Conservation (phyloP, 768 basidiomycete genomes). For the Sutorius australiensis region DNA sequence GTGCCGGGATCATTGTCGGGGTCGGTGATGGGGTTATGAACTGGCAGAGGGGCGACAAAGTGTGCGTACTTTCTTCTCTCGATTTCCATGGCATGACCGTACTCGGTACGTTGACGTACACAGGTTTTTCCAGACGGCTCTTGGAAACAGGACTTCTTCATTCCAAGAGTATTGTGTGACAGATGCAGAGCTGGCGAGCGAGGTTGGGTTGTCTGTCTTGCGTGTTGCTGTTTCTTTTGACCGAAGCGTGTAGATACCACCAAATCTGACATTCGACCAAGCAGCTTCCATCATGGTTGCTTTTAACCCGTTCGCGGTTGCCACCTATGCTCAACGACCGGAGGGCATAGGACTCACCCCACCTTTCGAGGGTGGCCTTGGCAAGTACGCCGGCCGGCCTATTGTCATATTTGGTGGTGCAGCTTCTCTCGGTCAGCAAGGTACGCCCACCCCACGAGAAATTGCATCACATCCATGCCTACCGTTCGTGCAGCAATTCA, state of each 20-base stretch:
- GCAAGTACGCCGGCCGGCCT: conserved; percentile 29
- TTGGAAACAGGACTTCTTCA: conserved; percentile 6
- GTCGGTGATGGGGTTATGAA: conserved; percentile 34
- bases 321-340: conserved; percentile 28
- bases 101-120: background rate
- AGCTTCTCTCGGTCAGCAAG: conserved; percentile 35
- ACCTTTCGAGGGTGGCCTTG: conserved; percentile 29
- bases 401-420: conserved; percentile 37
- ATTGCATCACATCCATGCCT: too few species aligned
- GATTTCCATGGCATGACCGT: too few species aligned
- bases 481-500: conserved; percentile 26
- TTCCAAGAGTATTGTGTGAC: conserved; percentile 25
- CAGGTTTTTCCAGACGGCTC: conserved; percentile 7
- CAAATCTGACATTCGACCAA: conserved; percentile 33
- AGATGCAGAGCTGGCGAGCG: conserved; percentile 10
- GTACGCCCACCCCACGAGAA: conserved; percentile 6
- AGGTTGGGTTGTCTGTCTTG: background rate
- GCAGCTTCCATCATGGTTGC: conserved; percentile 35
- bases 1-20: conserved; percentile 34
- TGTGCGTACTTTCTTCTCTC: background rate
- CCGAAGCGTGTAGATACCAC: conserved; percentile 26
- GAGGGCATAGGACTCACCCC: conserved; percentile 25
- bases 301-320: conserved; percentile 32
- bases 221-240: background rate
- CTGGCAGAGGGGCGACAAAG: conserved; percentile 34